Conservation (phyloP, 495 filamentous ascomycete genomes). For the Lasiosphaeria miniovina region DNA sequence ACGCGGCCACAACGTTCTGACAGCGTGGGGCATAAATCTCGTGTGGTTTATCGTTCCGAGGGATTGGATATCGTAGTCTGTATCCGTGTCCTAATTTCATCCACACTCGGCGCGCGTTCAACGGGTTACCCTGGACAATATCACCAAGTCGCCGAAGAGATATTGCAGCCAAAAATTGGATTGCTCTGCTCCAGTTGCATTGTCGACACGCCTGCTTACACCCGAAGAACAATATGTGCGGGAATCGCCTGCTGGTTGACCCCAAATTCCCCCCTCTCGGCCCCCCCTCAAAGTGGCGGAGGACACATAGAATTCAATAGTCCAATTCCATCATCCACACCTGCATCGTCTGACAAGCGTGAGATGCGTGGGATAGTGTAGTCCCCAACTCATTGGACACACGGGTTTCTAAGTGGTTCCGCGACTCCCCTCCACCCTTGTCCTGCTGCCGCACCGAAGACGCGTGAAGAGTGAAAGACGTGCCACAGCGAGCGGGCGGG, state of each 20-base stretch:
- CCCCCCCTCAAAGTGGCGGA: background rate
- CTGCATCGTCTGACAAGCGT: slow-evolving; percentile 30
- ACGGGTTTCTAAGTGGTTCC: slow-evolving; percentile 23
- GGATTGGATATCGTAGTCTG: slow-evolving; percentile 18
- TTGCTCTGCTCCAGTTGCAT: slow-evolving; percentile 10
- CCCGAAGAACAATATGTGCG: background rate
- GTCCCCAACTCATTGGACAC: slow-evolving; percentile 25
- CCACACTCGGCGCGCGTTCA: background rate
- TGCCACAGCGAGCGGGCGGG: slow-evolving; percentile 16
- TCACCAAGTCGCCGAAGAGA: slow-evolving; percentile 14
- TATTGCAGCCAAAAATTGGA: slow-evolving; percentile 23
- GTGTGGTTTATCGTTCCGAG: slow-evolving; percentile 31
- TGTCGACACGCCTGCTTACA: slow-evolving; percentile 6
- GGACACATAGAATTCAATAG: slow-evolving; percentile 25
- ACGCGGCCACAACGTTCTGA: slow-evolving; percentile 11
- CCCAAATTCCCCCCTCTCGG: background rate
- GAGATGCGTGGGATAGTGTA: slow-evolving; percentile 24
- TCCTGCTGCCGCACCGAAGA: slow-evolving; percentile 18
- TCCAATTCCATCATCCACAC: slow-evolving; percentile 23
- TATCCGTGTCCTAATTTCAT: slow-evolving; percentile 23
- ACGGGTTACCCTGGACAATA: slow-evolving; percentile 14
- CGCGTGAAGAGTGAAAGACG: slow-evolving; percentile 8
- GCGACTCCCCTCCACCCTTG: slow-evolving; percentile 19
- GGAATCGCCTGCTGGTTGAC: slow-evolving; percentile 3
- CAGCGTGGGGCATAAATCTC: slow-evolving; percentile 21